Evolutionary conservation across 2,329 filamentous ascomycete species (phyloP), one percentile per base, ranked within the genome.

Genomic region (Fonsecaea multimorphosa): DNA sequence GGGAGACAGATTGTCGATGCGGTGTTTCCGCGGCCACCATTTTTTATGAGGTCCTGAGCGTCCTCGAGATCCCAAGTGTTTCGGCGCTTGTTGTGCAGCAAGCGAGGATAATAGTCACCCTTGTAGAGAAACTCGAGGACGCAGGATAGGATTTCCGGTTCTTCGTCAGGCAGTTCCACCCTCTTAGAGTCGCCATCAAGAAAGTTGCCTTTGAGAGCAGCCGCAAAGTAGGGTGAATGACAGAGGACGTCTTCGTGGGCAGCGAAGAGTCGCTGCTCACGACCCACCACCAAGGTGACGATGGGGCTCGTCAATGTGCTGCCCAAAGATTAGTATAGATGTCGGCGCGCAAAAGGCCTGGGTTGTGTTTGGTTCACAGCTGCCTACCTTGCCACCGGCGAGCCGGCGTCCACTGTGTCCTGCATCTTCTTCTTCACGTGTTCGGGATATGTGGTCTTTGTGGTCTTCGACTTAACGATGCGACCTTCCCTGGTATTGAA

Each of bases 81-180:
- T 77, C 88, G 90, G 79, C 89, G 89, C 85, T 91, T 92, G 86
- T 91, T 91, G 79, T 92, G 91, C 73, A 96, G 77, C 82, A 97
- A 85, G 79, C 92, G 91, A 63, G 93, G 93, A 79, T 91, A 95
- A 82, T 96, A 97, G 85, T 96, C 93, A 72, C 91, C 92, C 84
- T 96, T 96, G 89, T 97, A 97, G 72, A 97, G 88, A 79, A 93
- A 97, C 83, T 97, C 93, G 82, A 97, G 92, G 75, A 97, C 85
- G 75, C 91, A 93, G 78, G 92, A 96, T 80, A 97, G 91, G 78
- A 96, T 87, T 84, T 96, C 93, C 73, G 93, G 92, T 83, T 96
- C 92, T 85, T 70, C 87, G 73, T 86, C 84, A 86, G 90, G 83
- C 84, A 91, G 83, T 87, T 89, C 79, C 87, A 92, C 87, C 87